Evolutionary conservation across 768 basidiomycete genomes (phyloP).

Genomic region (Lyophyllum decastes): DNA sequence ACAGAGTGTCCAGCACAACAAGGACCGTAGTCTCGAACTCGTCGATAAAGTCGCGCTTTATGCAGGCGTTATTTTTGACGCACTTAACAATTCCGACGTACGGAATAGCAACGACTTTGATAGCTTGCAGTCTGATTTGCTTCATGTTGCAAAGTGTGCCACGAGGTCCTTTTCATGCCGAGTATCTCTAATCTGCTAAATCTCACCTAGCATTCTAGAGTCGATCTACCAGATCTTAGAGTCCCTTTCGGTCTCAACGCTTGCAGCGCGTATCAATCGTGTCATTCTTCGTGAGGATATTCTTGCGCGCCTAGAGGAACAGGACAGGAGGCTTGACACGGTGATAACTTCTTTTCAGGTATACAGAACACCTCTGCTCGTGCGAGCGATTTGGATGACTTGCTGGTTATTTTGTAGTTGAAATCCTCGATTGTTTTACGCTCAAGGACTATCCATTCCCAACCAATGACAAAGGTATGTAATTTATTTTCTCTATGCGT

Average conservation of each 20-base stretch:
- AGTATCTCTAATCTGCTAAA: conserved; percentile 14
- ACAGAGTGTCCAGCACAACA: conserved; percentile 25
- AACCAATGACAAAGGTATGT: background rate
- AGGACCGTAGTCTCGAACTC: conserved; percentile 23
- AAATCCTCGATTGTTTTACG: background rate
- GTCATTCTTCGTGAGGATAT: conserved; percentile 22
- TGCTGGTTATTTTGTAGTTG: background rate
- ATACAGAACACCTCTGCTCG: background rate
- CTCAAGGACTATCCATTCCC: background rate
- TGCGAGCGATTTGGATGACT: background rate
- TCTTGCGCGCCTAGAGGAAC: conserved; percentile 17
- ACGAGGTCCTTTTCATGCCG: too few relatives aligned
- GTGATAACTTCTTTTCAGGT: conserved; percentile 30
- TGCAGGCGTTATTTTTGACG: conserved; percentile 25
- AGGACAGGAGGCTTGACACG: conserved; percentile 27
- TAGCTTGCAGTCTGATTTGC: conserved; percentile 22
- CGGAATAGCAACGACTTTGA: conserved; percentile 7
- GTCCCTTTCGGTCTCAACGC: conserved; percentile 9
- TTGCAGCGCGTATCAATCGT: conserved; percentile 17
- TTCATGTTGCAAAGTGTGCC: background rate
- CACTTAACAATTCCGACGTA: conserved; percentile 15
- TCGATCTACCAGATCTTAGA: conserved; percentile 20
- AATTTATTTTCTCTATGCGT: background rate
- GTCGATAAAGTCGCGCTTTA: conserved; percentile 24
- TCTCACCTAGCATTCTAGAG: conserved; percentile 19